Evolutionary conservation across 2,329 filamentous ascomycete genomes (phyloP).

Genomic region (Diaporthe velutina): DNA sequence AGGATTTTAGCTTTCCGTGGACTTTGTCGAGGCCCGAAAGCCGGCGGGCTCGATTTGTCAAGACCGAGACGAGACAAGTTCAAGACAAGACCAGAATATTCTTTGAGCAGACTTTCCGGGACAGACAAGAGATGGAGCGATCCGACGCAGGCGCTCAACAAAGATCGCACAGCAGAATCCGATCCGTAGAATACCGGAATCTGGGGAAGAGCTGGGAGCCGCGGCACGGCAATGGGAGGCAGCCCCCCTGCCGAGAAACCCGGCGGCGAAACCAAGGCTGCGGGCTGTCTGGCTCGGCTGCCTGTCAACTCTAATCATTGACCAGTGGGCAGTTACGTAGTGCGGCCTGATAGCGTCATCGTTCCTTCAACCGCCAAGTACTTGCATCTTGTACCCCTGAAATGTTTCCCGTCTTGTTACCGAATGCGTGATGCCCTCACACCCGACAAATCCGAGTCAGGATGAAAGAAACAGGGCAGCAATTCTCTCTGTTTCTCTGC

Average conservation of each 20-base stretch:
- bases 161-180: conserved; percentile 24
- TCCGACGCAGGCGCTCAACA: neutral
- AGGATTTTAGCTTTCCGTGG: neutral
- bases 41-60: conserved; percentile 1
- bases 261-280: conserved; percentile 16
- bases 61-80: too few species aligned
- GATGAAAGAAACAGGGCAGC: neutral
- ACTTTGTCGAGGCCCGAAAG: conserved; percentile 15
- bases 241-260: conserved; percentile 20
- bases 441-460: conserved; percentile 12
- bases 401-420: neutral
- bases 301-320: conserved; percentile 13
- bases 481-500: neutral
- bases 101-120: neutral
- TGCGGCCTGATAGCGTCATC: conserved; percentile 13
- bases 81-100: neutral
- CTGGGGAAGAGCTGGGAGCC: conserved; percentile 20
- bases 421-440: conserved; percentile 21
- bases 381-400: neutral
- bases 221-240: conserved; percentile 14
- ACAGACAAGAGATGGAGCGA: neutral
- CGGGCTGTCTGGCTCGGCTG: conserved; percentile 5
- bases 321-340: neutral
- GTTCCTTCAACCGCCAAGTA: neutral
- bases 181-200: conserved; percentile 25